These are phyloP conservation scores for Tylopilus sp. DNA, from an alignment of 768 basidiomycete species.

Conservation along the genomic window DNA sequence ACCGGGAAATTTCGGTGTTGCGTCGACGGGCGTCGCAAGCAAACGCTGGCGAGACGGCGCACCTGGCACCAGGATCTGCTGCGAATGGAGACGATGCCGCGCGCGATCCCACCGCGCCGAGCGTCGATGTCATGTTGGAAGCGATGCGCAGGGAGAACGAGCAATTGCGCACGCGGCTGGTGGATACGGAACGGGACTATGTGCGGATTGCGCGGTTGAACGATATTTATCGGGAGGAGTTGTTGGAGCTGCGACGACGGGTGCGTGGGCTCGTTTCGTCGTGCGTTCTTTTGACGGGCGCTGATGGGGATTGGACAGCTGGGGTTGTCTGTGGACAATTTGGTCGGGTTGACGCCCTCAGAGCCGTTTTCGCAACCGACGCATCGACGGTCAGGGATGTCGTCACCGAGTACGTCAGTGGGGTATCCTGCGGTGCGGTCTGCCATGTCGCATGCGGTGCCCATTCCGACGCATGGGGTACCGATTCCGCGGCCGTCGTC, in stretches of 20 bases:
- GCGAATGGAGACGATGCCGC: slow-evolving; percentile 1
- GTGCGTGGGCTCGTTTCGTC: slow-evolving; percentile 42
- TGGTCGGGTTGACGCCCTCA: slow-evolving; percentile 64
- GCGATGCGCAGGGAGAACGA: slow-evolving; percentile 81
- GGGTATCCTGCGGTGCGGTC: slow-evolving; percentile 23
- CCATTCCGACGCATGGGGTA: slow-evolving; percentile 65
- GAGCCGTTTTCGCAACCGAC: slow-evolving; percentile 73
- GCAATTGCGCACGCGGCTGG: slow-evolving; percentile 58
- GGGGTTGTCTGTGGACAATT: slow-evolving; percentile 53
- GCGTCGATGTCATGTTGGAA: slow-evolving; percentile 62
- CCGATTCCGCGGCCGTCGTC: slow-evolving; percentile 75
- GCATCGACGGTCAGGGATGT: slow-evolving; percentile 48
- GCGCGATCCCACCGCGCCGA: slow-evolving; percentile 37
- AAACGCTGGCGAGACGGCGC: slow-evolving; percentile 1
- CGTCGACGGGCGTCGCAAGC: slow-evolving; percentile 40
- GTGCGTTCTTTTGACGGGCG: neutral
- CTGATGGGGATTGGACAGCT: slow-evolving; percentile 15
- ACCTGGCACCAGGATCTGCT: slow-evolving; percentile 8
- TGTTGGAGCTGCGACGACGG: slow-evolving; percentile 71
- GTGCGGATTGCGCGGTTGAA: slow-evolving; percentile 71
- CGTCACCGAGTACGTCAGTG: slow-evolving; percentile 29
- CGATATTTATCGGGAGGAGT: slow-evolving; percentile 81
- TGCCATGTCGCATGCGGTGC: slow-evolving; percentile 48
- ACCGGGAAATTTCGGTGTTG: slow-evolving; percentile 64
- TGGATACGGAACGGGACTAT: slow-evolving; percentile 75